Evolutionary conservation across 805 yeast genomes (phyloP).

Genomic region (Henningerozyma blattae): DNA sequence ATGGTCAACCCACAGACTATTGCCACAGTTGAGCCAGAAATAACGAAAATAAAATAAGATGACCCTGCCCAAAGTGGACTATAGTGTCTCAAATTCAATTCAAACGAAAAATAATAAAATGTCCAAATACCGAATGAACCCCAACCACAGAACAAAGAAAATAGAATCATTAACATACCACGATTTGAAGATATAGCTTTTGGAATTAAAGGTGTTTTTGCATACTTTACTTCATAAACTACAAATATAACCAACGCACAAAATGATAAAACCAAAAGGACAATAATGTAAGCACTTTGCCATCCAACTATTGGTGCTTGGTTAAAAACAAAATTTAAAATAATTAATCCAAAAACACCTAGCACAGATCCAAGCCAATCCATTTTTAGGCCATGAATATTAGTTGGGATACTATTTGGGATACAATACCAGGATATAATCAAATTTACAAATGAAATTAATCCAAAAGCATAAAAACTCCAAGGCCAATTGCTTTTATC

Average conservation of each 20-base stretch:
- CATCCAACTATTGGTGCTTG: slow-evolving; percentile 70
- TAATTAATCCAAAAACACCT: slow-evolving; percentile 48
- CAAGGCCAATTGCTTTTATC: slow-evolving; percentile 16
- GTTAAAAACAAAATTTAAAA: slow-evolving; percentile 60
- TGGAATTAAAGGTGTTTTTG: slow-evolving; percentile 44
- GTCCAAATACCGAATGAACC: slow-evolving; percentile 67
- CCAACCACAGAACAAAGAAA: slow-evolving; percentile 55
- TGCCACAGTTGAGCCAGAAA: slow-evolving; percentile 48
- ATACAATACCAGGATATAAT: slow-evolving; percentile 12
- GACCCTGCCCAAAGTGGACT: slow-evolving; percentile 36
- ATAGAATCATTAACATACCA: slow-evolving; percentile 34
- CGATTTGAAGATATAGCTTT: slow-evolving; percentile 32
- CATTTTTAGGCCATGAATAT: slow-evolving; percentile 21
- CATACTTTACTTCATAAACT: slow-evolving; percentile 34
- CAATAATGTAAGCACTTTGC: slow-evolving; percentile 45
- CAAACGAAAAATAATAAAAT: slow-evolving; percentile 46
- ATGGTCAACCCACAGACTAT: slow-evolving; percentile 38
- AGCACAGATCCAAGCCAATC: slow-evolving; percentile 42
- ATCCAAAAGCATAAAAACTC: slow-evolving; percentile 20
- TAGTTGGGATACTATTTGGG: slow-evolving; percentile 20
- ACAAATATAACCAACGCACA: slow-evolving; percentile 34
- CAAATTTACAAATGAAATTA: slow-evolving; percentile 10
- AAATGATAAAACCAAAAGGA: slow-evolving; percentile 40
- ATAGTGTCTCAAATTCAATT: slow-evolving; percentile 38
- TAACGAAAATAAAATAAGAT: slow-evolving; percentile 32